Evolutionary conservation across 2,329 filamentous ascomycete species (phyloP).

Genomic region (Diaporthe capsici): DNA sequence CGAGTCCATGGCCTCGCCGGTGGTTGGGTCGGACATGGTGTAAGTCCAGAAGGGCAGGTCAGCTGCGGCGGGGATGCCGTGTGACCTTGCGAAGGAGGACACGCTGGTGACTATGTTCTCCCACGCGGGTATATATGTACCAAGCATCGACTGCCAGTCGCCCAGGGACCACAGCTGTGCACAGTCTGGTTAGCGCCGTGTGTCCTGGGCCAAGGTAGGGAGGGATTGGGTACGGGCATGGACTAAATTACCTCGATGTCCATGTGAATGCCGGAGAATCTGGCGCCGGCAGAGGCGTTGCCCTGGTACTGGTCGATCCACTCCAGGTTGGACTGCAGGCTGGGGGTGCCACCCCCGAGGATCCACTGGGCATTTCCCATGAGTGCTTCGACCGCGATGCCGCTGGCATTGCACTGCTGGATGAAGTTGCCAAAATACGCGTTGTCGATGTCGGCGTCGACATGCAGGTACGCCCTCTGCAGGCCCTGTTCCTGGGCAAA

Average conservation of each 20-base stretch:
- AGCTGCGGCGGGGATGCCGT: conserved; percentile 13
- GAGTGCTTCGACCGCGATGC: conserved; percentile 29
- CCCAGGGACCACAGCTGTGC: conserved; percentile 28
- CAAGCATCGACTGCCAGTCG: conserved; percentile 28
- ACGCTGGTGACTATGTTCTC: conserved; percentile 12
- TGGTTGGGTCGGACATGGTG: conserved; percentile 17
- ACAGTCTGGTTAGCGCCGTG: neutral
- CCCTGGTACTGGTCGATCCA: conserved; percentile 33
- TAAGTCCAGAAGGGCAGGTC: conserved; percentile 33
- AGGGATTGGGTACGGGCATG: neutral
- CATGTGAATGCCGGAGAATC: conserved; percentile 28
- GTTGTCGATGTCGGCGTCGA: conserved; percentile 31
- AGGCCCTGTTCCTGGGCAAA: conserved; percentile 31
- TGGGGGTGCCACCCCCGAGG: conserved; percentile 7
- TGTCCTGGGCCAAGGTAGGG: neutral
- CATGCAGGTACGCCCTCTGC: conserved; percentile 32
- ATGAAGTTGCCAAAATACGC: conserved; percentile 20
- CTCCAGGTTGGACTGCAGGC: conserved; percentile 28
- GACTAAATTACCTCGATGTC: conserved; percentile 14
- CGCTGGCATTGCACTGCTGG: conserved; percentile 22
- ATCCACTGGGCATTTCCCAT: conserved; percentile 32
- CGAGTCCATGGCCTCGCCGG: conserved; percentile 18
- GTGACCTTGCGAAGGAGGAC: conserved; percentile 15
- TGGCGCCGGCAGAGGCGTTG: conserved; percentile 25
- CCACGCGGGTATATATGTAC: conserved; percentile 18